phyloP scores from a whole-genome alignment of 2,329 filamentous ascomycete species.

The Sordariomycetes sp. region DNA sequence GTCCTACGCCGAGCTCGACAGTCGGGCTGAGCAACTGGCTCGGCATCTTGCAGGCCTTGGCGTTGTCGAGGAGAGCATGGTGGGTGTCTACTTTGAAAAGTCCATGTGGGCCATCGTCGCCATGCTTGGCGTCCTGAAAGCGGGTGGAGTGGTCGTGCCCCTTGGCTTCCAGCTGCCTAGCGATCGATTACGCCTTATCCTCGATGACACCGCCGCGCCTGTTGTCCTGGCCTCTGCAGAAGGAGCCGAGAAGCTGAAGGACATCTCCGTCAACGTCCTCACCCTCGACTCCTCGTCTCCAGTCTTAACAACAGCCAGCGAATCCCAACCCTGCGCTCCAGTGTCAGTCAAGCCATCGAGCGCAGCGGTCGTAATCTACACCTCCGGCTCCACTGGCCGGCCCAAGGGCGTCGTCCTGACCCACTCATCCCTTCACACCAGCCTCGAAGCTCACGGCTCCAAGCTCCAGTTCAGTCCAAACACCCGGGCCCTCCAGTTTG shows the following conservation, averaged over 20 bases:
- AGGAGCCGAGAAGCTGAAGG: conserved; percentile 50
- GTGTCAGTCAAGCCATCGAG: not conserved
- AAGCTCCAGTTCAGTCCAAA: not conserved
- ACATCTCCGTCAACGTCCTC: not conserved
- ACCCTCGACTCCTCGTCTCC: not conserved
- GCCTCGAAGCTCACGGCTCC: not conserved
- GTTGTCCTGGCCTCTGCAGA: conserved; percentile 27
- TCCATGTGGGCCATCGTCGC: conserved; percentile 13
- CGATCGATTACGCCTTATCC: not conserved
- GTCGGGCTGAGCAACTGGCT: conserved; percentile 6
- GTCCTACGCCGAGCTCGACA: conserved; percentile 12
- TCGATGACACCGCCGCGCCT: conserved; percentile 4
- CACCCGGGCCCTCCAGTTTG: conserved; percentile 5
- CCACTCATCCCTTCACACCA: not conserved
- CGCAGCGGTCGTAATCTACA: not conserved
- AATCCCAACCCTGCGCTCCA: not conserved
- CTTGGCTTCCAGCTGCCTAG: conserved; percentile 12
- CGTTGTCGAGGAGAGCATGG: not conserved
- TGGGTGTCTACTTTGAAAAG: conserved; percentile 16
- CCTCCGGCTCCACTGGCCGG: not conserved
- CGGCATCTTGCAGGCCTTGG: not conserved
- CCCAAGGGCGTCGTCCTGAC: not conserved
- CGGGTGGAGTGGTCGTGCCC: conserved; percentile 17
- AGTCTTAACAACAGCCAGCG: not conserved
- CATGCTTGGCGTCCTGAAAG: conserved; percentile 16